These are phyloP conservation scores for Pythium periplocum DNA, from an alignment of 352 stramenopile genomes.

Conservation along the genomic window DNA sequence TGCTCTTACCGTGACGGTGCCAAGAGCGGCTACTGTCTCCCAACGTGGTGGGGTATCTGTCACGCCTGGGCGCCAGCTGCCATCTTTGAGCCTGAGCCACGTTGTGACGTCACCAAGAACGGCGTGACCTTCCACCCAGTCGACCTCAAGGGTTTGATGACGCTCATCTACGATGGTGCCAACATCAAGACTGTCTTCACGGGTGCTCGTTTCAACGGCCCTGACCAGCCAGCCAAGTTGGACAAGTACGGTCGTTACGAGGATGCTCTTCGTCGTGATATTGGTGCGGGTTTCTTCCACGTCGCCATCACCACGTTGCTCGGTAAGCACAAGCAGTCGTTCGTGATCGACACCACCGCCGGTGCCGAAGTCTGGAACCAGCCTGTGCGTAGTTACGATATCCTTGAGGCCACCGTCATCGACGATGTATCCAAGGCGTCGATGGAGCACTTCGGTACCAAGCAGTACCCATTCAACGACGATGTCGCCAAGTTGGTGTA, in stretches of 20 bases:
- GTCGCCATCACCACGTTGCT: conserved; percentile 5
- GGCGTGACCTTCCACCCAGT: conserved; percentile 10
- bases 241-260: conserved; percentile 5
- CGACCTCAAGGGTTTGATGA: conserved; percentile 16
- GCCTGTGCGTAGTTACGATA: neutral
- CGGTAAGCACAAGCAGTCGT: conserved; percentile 7
- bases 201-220: conserved; percentile 2
- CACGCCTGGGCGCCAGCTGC: conserved; percentile 5
- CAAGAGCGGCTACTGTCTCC: conserved; percentile 6
- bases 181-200: neutral
- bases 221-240: neutral
- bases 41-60: conserved; percentile 3
- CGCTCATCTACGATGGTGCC: conserved; percentile 12
- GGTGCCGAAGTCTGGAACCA: conserved; percentile 14
- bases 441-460: neutral
- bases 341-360: conserved; percentile 9
- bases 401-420: neutral
- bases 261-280: conserved; percentile 1
- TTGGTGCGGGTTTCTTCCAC: conserved; percentile 6
- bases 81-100: neutral
- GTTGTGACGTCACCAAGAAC: neutral
- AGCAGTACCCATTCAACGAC: conserved; percentile 56
- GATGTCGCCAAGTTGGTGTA: conserved; percentile 44
- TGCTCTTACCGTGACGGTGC: conserved; percentile 3
- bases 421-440: neutral